These are phyloP conservation scores for Paspalum vaginatum DNA, from an alignment of 176 grass and related monocot species.

Conservation along the genomic window DNA sequence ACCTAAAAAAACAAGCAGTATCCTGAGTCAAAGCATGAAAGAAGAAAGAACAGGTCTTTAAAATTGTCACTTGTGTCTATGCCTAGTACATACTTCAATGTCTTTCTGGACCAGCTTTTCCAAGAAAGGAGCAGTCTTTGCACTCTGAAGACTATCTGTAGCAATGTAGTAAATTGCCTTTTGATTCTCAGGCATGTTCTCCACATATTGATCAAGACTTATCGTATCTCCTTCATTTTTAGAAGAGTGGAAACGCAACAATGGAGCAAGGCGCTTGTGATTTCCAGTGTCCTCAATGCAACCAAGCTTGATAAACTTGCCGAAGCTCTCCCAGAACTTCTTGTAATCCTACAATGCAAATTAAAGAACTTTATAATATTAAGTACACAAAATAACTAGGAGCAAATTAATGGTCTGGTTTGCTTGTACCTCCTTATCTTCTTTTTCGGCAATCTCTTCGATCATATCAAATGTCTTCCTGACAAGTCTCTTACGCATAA, in stretches of 20 bases:
- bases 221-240: constrained; percentile 73
- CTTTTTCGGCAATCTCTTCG: constrained; percentile 72
- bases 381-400: background rate
- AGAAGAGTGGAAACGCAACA: constrained; percentile 74
- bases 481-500: constrained; percentile 91
- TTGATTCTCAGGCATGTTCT: constrained; percentile 76
- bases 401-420: background rate
- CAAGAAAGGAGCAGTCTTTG: constrained; percentile 82
- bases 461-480: constrained; percentile 98
- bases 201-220: constrained; percentile 88
- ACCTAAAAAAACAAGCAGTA: constrained; percentile 52
- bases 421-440: constrained; percentile 70
- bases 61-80: background rate
- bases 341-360: constrained; percentile 66
- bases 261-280: constrained; percentile 71
- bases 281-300: constrained; percentile 92
- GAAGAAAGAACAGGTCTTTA: background rate
- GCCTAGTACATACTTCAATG: constrained; percentile 56
- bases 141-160: constrained; percentile 75
- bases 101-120: constrained; percentile 86
- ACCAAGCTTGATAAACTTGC: constrained; percentile 83
- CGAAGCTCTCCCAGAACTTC: constrained; percentile 92
- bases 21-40: background rate
- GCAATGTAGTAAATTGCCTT: constrained; percentile 89
- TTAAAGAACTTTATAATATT: background rate